phyloP scores from a whole-genome alignment of 441 rosid genomes.

The Euphorbia neoarborescens region DNA sequence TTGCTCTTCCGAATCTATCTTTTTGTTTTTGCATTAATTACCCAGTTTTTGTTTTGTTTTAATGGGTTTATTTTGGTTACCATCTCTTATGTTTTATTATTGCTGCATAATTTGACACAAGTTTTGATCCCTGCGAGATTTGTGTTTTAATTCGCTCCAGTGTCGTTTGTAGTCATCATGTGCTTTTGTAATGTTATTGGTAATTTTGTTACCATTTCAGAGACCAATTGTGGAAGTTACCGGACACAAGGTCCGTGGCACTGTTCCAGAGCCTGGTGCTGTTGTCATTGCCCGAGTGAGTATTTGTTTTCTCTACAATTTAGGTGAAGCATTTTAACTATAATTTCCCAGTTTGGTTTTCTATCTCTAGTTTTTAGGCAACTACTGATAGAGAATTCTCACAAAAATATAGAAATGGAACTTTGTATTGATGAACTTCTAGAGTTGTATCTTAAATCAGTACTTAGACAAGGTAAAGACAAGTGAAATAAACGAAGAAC shows the following conservation, averaged over 20 bases:
- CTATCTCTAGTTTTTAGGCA: not conserved
- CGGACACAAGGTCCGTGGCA: conserved; percentile 74
- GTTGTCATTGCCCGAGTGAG: conserved; percentile 71
- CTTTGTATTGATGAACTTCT: too few relatives aligned
- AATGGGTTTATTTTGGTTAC: not conserved
- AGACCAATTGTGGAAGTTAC: conserved; percentile 66
- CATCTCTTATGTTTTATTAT: not conserved
- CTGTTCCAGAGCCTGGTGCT: conserved; percentile 73
- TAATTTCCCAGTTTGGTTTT: not conserved
- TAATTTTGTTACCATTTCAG: conserved; percentile 30
- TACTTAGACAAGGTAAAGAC: too few relatives aligned
- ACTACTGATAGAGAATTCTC: too few relatives aligned
- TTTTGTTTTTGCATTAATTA: too few relatives aligned
- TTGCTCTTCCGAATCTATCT: too few relatives aligned
- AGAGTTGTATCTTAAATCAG: too few relatives aligned
- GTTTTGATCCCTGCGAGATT: not conserved
- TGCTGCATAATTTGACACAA: not conserved
- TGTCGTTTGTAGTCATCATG: not conserved
- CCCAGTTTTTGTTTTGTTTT: too few relatives aligned
- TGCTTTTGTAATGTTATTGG: not conserved
- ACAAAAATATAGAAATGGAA: too few relatives aligned
- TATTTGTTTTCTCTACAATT: conserved; percentile 6
- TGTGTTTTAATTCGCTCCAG: not conserved
- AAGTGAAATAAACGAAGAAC: too few relatives aligned
- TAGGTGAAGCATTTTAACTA: not conserved